Conservation (phyloP, 2,329 filamentous ascomycete genomes). For the Sphaerulina musiva region DNA sequence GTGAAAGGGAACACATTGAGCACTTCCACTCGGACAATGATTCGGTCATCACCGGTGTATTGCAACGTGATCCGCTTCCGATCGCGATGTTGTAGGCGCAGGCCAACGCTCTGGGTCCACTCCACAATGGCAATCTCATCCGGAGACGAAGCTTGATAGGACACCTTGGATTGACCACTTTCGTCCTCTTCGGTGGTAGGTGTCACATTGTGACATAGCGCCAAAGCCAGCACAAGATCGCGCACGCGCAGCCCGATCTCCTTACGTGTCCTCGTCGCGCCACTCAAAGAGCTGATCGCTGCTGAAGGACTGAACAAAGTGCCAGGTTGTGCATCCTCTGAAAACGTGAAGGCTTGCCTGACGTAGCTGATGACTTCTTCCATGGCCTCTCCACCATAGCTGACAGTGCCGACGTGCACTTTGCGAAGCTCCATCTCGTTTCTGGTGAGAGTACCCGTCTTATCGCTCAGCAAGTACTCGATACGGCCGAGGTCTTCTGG, state of each 20-base stretch:
- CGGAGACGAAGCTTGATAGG: slow-evolving; percentile 93
- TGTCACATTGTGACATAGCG: slow-evolving; percentile 94
- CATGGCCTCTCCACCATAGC: slow-evolving; percentile 98
- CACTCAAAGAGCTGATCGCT: slow-evolving; percentile 51
- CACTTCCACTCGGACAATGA: slow-evolving; percentile 78
- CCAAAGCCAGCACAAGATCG: slow-evolving; percentile 85
- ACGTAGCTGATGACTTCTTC: slow-evolving; percentile 88
- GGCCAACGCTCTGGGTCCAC: slow-evolving; percentile 88
- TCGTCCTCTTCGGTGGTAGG: slow-evolving; percentile 74
- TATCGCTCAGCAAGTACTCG: slow-evolving; percentile 93
- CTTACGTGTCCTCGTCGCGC: slow-evolving; percentile 67
- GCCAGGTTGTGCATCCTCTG: slow-evolving; percentile 29
- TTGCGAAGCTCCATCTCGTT: slow-evolving; percentile 86
- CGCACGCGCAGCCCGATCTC: slow-evolving; percentile 91
- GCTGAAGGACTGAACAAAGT: slow-evolving; percentile 68
- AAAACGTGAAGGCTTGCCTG: slow-evolving; percentile 66
- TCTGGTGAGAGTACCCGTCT: slow-evolving; percentile 95
- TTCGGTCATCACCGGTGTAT: slow-evolving; percentile 64
- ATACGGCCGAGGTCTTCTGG: slow-evolving; percentile 93
- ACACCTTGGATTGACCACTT: slow-evolving; percentile 67
- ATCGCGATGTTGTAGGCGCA: slow-evolving; percentile 78
- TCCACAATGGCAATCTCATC: slow-evolving; percentile 97
- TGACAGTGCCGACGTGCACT: slow-evolving; percentile 95
- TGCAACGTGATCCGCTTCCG: slow-evolving; percentile 78
- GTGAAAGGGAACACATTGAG: slow-evolving; percentile 96